These are phyloP conservation scores for Colletotrichum sp. DNA, from an alignment of 2,329 filamentous ascomycete species.

Conservation along the genomic window DNA sequence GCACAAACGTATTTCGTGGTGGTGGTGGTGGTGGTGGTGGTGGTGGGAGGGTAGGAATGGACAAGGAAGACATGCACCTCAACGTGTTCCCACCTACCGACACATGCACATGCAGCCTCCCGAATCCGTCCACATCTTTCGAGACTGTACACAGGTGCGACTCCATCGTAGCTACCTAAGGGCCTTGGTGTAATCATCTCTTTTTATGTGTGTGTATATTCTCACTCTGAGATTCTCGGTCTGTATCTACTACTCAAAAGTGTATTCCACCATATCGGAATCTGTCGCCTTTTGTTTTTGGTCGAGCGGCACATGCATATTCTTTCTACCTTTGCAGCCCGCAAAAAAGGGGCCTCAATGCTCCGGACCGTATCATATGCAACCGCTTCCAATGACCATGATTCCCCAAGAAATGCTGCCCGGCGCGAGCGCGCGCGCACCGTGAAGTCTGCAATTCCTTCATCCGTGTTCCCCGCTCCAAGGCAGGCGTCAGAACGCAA, in stretches of 20 bases:
- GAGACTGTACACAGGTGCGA: not conserved
- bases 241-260: not conserved
- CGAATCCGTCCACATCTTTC: not conserved
- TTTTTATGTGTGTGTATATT: not conserved
- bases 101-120: not conserved
- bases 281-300: not conserved
- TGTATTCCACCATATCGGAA: not conserved
- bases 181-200: not conserved
- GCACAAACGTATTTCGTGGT: not conserved
- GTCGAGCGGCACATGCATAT: not conserved
- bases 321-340: not conserved
- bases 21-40: not conserved
- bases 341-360: not conserved
- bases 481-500: not conserved
- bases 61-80: not conserved
- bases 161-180: not conserved
- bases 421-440: not conserved
- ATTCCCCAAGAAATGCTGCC: not conserved
- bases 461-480: not conserved
- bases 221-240: not conserved
- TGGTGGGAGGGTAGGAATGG: not conserved
- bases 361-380: not conserved
- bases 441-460: not conserved
- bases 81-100: conserved; percentile 1
- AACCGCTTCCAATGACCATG: not conserved